Evolutionary conservation across 164 flowering plant genomes (phyloP), one percentile per base, ranked within the genome.

Genomic region (Aristolochia contorta): DNA sequence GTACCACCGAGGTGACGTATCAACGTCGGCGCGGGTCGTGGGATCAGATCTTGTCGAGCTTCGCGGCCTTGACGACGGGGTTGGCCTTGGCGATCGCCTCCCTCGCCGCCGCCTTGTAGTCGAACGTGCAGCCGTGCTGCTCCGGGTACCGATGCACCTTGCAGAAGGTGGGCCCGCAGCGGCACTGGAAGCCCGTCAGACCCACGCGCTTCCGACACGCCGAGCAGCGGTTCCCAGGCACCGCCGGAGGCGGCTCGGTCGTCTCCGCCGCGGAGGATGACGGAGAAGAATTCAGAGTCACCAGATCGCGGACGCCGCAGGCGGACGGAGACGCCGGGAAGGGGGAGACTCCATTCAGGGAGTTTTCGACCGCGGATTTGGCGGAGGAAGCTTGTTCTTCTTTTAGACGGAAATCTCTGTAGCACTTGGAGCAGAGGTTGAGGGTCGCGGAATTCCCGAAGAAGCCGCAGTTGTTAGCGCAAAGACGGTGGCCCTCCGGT

Each of bases 401-500:
- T 30, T 80, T 74, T 59, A 80, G 71, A 50, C 76, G 65, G 57
- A 52, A 32, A 61, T 86, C 89, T 47, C 81, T 46, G 83, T 80
- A 86, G 66, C 89, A 86, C 58, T 86, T 84, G 70, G 92, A 80
- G 70, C 92, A 84, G 59, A 86, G 77, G 58, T 86, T 72, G 60
- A 62, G 74, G 20, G 87, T 84, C 12, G 85, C 82, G 0, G 89
- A 75, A 64, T 82, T 79, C 0, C 92, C 89, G 64, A 84, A 84
- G 71, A 86, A 86, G 16, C 92, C 87, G 67, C 89, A 86, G 76
- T 86, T 86, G 75, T 86, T 86, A 45, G 78, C 89, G 78, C 89
- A 86, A 52, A 79, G 83, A 10, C 69, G 75, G 68, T 78, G 86
- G 18, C 83, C 78, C 60, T 81, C 91, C 4, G 78, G 83, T 14